phyloP scores from a whole-genome alignment of 352 stramenopile species.

The Discostella stelligera region DNA sequence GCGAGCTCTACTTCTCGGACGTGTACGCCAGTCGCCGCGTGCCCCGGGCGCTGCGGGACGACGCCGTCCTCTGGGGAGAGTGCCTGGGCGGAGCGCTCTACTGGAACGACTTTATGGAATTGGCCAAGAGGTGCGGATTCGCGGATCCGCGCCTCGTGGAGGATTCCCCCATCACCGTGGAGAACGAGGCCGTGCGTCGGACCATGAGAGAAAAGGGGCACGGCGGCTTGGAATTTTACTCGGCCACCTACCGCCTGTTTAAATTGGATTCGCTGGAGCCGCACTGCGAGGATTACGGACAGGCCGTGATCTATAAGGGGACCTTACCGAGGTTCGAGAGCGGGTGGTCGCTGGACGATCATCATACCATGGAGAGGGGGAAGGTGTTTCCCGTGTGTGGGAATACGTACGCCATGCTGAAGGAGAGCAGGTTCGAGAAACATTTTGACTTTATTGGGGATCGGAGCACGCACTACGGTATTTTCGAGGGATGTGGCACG shows the following conservation, averaged over 20 bases:
- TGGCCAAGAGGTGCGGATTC: constrained; percentile 86
- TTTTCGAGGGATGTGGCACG: constrained; percentile 83
- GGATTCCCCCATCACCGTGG: constrained; percentile 79
- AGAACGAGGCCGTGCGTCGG: constrained; percentile 82
- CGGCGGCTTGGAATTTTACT: constrained; percentile 86
- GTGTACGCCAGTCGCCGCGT: constrained; percentile 87
- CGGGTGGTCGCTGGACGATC: constrained; percentile 83
- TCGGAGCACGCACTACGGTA: constrained; percentile 85
- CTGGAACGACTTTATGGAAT: constrained; percentile 88
- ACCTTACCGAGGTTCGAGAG: constrained; percentile 83
- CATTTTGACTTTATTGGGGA: constrained; percentile 88
- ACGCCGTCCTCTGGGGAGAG: constrained; percentile 88
- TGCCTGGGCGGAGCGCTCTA: constrained; percentile 89
- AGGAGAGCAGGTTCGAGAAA: constrained; percentile 83
- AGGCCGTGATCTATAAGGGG: constrained; percentile 89
- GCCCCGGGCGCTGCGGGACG: constrained; percentile 77
- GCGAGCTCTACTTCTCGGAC: constrained; percentile 91
- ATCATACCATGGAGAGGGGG: constrained; percentile 84
- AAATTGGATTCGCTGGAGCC: constrained; percentile 82
- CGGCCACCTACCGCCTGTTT: constrained; percentile 88
- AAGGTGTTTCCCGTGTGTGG: constrained; percentile 85
- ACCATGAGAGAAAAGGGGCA: constrained; percentile 79
- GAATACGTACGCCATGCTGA: constrained; percentile 86
- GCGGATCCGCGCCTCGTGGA: constrained; percentile 86
- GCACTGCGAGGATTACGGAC: constrained; percentile 89